Evolutionary conservation across 495 filamentous ascomycete species (phyloP), one percentile per base, ranked within the genome.

Genomic region (Hyphodiscus hymeniophilus): DNA sequence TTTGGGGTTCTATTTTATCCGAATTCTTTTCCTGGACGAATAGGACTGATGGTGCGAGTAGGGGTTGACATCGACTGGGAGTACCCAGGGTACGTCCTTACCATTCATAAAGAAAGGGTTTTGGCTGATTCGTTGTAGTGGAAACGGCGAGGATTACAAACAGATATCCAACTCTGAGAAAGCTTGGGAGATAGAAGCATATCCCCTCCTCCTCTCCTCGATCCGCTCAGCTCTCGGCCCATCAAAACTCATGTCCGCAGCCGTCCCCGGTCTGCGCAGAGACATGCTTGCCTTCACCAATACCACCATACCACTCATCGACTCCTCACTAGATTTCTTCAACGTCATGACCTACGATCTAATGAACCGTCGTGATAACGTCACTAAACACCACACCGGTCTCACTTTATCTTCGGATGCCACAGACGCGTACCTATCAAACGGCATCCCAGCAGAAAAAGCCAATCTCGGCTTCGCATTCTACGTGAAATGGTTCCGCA

Each of bases 341-440:
- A 89, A 87, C 58, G 73, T 89, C 42, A 89, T 89, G 85, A 77
- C 75, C 17, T 89, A 89, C 64, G 85, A 89, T 52, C 59, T 89
- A 42, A 83, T 84, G 75, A 88, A 87, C 65, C 76, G 85, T 17
- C 79, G 85, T 15, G 79, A 88, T 56, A 77, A 68, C 50, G 62
- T 76, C 8, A 87, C 83, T 3, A 75, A 72, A 47, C 82, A 87
- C 56, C 81, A 85, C 56, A 83, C 75, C 17, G 75, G 79, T 32
- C 63, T 87, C 23, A 52, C 64, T 42, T 65, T 66, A 12, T 80
- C 76, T 24, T 60, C 79, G 11, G 70, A 73, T 11, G 64, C 75
- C 12, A 54, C 87, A 15, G 64, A 80, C 40, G 68, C 75, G 39
- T 89, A 88, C 56, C 50, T 82, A 3, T 65, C 68, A 12, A 69